phyloP scores from a whole-genome alignment of 345 rosid genomes.

The Euphorbia lathyris region DNA sequence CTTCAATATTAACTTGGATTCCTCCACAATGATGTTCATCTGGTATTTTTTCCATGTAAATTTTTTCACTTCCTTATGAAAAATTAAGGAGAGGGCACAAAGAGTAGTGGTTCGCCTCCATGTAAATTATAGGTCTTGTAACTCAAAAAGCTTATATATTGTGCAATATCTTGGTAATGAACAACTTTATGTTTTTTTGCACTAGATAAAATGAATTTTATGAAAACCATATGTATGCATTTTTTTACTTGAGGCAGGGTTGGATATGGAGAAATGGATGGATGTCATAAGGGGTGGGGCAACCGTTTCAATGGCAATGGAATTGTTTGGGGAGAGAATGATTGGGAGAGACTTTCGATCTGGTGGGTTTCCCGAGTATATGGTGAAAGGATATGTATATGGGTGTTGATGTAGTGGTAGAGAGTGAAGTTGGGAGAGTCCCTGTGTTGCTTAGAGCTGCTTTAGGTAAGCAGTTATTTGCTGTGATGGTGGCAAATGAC shows the following conservation, averaged over 20 bases:
- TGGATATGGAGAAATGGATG: constrained; percentile 48
- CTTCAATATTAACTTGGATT: too few species aligned
- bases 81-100: constrained; percentile 91
- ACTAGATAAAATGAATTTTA: neutral
- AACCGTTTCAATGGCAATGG: constrained; percentile 67
- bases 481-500: constrained; percentile 79
- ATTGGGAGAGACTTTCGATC: constrained; percentile 55
- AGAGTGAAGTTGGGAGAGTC: constrained; percentile 35
- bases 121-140: constrained; percentile 36
- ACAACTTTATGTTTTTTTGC: neutral
- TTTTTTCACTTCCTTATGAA: too few species aligned
- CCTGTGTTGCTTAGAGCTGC: constrained; percentile 65
- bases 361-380: constrained; percentile 71
- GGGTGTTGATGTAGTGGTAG: constrained; percentile 58
- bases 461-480: constrained; percentile 65
- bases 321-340: constrained; percentile 68
- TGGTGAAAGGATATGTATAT: constrained; percentile 87
- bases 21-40: too few species aligned
- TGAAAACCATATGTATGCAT: too few species aligned
- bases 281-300: constrained; percentile 56
- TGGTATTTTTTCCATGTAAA: too few species aligned
- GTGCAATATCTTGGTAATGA: neutral
- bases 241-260: too few species aligned
- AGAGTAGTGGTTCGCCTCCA: constrained; percentile 90
- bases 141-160: neutral